Evolutionary conservation across 441 rosid species (phyloP), one percentile per base, ranked within the genome.

Genomic region (Omphalea diandra): DNA sequence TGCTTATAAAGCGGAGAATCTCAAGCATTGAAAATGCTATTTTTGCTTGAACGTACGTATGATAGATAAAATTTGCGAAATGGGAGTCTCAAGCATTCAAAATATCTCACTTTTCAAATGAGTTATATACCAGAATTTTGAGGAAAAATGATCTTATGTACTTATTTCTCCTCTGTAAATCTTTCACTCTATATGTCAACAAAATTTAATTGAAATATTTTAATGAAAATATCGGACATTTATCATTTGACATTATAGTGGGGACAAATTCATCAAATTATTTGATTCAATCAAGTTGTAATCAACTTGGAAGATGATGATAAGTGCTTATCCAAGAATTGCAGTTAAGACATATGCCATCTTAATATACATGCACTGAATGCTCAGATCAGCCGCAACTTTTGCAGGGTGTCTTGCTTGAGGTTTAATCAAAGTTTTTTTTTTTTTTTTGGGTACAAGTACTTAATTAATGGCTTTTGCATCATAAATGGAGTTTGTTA

Each of bases 401-500:
- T 68, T 56, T 27, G 55, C 43, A 49, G 27, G n/a, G 54, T 31
- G 49, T 31, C 17, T 63, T 59, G 73, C 69, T 69, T 78, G 65
- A 38, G 54, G 57, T 50, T 68, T 69, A 72, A 66, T 76, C 55
- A 49, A 49, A 47, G 2, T 1, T 44, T 7, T 47, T 47, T 47
- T 40, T 24, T 24, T 14, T 14, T 55, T 22, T 61, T 40, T 22
- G 31, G 43, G 38, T 61, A 17, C 33, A 7, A 24, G 1, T 24
- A 55, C 29, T 52, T 35, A 67, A 73, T 68, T 65, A 59, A 61
- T 58, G 49, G 49, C 49, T 57, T 74, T 59, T 66, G 41, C 70
- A 68, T 38, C 38, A 67, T 38, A 55, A 67, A 71, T 54, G 77
- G 73, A 65, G 63, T 67, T 71, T 68, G 74, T 73, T 77, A 70